Evolutionary conservation across 192 early-diverging fungal genomes (phyloP).

Genomic region (Dissophora globulifera): DNA sequence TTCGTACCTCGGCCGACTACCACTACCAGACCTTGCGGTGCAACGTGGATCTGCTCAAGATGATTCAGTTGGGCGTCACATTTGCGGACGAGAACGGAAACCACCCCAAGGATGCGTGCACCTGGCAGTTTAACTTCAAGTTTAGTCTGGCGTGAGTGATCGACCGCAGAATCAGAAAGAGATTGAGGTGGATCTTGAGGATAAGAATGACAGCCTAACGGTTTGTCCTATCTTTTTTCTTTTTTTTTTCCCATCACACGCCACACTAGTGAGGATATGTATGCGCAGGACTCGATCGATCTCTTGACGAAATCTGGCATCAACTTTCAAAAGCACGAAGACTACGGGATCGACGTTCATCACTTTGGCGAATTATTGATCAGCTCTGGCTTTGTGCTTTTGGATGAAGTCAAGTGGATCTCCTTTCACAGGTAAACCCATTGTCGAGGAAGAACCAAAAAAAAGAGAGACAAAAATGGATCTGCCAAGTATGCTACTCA

Average conservation of each 20-base stretch:
- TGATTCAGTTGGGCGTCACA: constrained; percentile 98
- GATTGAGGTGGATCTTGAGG: background rate
- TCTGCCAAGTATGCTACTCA: background rate
- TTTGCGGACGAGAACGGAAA: constrained; percentile 91
- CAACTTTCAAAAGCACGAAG: constrained; percentile 96
- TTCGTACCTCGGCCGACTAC: constrained; percentile 95
- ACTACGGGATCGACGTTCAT: constrained; percentile 94
- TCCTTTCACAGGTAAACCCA: constrained; percentile 93
- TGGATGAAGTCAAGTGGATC: constrained; percentile 97
- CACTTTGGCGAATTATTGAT: constrained; percentile 98
- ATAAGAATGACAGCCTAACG: background rate
- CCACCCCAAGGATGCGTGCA: constrained; percentile 84
- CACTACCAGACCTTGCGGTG: constrained; percentile 98
- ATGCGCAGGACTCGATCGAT: constrained; percentile 99
- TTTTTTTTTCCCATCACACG: no score
- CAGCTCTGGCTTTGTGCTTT: constrained; percentile 94
- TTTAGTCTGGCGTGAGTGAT: constrained; percentile 83
- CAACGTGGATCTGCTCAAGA: constrained; percentile 97
- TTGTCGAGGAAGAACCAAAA: no score
- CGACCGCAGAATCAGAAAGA: background rate
- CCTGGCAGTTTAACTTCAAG: constrained; percentile 99
- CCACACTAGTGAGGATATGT: constrained; percentile 88
- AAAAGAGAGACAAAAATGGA: no score
- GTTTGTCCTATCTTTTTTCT: background rate
- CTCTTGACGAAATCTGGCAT: constrained; percentile 97